Evolutionary conservation across 352 stramenopile species (phyloP), one percentile per base, ranked within the genome.

Genomic region (Globisporangium barbulae): DNA sequence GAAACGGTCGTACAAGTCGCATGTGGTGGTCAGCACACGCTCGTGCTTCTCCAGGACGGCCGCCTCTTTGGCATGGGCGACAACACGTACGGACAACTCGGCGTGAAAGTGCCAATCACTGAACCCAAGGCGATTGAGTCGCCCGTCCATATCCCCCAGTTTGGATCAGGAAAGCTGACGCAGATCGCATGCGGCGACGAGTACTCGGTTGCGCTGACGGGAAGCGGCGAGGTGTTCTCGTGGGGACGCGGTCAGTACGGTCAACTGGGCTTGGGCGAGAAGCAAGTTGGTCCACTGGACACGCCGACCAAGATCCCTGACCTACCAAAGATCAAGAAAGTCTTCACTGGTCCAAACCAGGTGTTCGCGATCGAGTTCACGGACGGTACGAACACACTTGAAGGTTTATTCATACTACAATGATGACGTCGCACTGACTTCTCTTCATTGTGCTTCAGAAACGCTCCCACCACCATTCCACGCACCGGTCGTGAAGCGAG

Each of bases 311-410:
- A 89, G 56, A 67, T 93, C 8, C 52, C 64, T 5, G 62, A 72
- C 17, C 69, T 93, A 17, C 79, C 81, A 12, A 56, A 53, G 19
- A 89, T 93, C 74, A 66, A 85, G 62, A 86, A 88, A 45, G 28
- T 93, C 42, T 81, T 74, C 35, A 72, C 79, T 10, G 85, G 82
- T 30, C 74, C 76, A n/a, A 91, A 93, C 69, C 79, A 91, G 59
- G 73, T 90, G 33, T 91, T 93, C 56, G 82, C 76, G 9, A 67
- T 93, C 60, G 85, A 93, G 70, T 91, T 85, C 54, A 91, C 85
- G 3, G 62, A 91, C 48, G 74, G 81, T 92, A 74, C 60, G 78
- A 57, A 7, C 7, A 10, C 28, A 13, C 2, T 61, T 37, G 22
- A 48, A 48, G 19, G 42, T 12, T 37, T 15, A 6, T 35, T 71